These are phyloP conservation scores for Paramecium tetraurelia DNA, from an alignment of 73 alveolate species.

Conservation along the genomic window DNA sequence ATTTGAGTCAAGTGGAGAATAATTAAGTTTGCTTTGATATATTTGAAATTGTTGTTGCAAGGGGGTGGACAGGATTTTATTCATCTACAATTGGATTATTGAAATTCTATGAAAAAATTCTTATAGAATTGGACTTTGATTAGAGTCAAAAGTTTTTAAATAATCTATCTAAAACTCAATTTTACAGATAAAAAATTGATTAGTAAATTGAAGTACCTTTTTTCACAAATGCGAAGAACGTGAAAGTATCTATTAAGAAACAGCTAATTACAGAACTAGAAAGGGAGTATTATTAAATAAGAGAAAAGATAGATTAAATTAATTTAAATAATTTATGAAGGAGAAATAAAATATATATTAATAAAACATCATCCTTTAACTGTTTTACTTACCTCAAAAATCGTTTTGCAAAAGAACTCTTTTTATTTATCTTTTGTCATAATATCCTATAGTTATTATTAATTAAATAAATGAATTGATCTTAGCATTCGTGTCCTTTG, in stretches of 20 bases:
- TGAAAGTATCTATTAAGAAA: neutral
- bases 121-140: slow-evolving; percentile 11
- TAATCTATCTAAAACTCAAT: neutral
- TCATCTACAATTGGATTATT: neutral
- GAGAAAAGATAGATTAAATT: neutral
- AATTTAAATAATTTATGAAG: neutral
- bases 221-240: neutral
- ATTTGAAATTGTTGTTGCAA: slow-evolving; percentile 23
- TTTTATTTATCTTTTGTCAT: neutral
- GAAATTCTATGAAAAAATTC: neutral
- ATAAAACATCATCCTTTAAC: neutral
- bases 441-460: neutral
- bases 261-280: neutral
- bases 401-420: neutral
- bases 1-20: neutral
- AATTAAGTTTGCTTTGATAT: slow-evolving; percentile 31
- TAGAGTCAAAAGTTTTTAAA: slow-evolving; percentile 11
- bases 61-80: slow-evolving; percentile 46
- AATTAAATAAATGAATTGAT: neutral
- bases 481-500: neutral
- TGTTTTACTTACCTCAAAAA: neutral
- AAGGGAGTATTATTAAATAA: neutral
- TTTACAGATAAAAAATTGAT: neutral
- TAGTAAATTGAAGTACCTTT: neutral
- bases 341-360: neutral